phyloP scores from a whole-genome alignment of 805 yeast genomes.

The Candida ipomoeae region DNA sequence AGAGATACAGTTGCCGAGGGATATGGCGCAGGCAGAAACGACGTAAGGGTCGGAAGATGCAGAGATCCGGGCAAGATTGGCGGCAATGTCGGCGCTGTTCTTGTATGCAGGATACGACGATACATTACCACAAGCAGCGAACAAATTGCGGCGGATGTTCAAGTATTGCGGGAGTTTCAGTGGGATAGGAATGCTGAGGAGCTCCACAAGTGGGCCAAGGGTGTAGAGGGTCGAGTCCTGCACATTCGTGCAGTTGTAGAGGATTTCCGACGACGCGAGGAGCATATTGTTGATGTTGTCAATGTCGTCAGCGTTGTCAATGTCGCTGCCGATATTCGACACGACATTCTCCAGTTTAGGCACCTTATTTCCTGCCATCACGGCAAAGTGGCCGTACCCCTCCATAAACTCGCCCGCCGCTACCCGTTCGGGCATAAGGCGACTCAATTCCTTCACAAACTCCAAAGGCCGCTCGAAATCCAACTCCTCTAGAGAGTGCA shows the following conservation, averaged over 20 bases:
- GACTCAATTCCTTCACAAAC: constrained; percentile 8
- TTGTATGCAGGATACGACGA: constrained; percentile 30
- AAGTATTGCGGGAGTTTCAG: constrained; percentile 5
- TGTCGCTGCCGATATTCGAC: background rate
- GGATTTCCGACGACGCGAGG: constrained; percentile 7
- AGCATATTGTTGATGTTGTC: background rate
- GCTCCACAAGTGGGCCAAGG: constrained; percentile 1
- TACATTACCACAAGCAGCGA: constrained; percentile 33
- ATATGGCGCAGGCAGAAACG: constrained; percentile 28
- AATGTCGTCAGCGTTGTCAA: background rate
- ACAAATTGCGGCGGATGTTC: constrained; percentile 24
- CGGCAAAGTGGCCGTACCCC: background rate
- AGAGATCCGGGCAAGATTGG: constrained; percentile 13
- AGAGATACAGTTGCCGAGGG: constrained; percentile 34
- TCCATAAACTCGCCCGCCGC: background rate
- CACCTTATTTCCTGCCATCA: background rate
- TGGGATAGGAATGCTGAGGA: background rate
- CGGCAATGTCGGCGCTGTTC: constrained; percentile 18
- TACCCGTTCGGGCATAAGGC: constrained; percentile 3
- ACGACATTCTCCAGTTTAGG: background rate
- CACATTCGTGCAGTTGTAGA: constrained; percentile 22
- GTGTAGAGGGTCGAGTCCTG: constrained; percentile 8
- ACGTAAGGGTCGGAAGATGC: constrained; percentile 21
- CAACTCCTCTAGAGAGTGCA: background rate
- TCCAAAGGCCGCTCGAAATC: constrained; percentile 7